Percentiles rank a stretch among this genome's conserved stretches.
These are phyloP conservation scores for Stromatinia cepivora DNA, from an alignment of 2,329 filamentous ascomycete genomes.

Conservation along the genomic window DNA sequence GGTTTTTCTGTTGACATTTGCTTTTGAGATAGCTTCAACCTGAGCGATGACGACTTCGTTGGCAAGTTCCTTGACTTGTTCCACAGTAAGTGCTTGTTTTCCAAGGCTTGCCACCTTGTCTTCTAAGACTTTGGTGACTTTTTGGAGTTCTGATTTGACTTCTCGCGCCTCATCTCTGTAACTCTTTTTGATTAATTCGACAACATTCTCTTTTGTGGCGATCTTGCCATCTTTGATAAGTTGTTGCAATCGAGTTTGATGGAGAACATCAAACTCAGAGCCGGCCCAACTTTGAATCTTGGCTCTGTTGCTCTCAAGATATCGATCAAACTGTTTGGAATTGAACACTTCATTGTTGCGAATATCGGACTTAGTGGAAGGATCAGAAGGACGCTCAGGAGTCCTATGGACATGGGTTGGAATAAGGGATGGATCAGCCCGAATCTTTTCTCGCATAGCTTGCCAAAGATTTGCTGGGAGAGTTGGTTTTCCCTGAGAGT, in stretches of 20 bases:
- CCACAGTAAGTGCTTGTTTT: conserved; percentile 23
- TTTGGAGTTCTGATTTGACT: conserved; percentile 30
- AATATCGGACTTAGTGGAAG: conserved; percentile 1
- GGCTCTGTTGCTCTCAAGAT: conserved; percentile 22
- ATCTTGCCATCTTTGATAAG: conserved; percentile 31
- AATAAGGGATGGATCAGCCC: conserved; percentile 39
- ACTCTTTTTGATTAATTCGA: conserved; percentile 92
- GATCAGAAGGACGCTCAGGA: not conserved
- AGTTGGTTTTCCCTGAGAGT: conserved; percentile 52
- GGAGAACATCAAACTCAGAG: conserved; percentile 29
- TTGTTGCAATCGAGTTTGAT: conserved; percentile 26
- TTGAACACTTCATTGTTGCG: not conserved
- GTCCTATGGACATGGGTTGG: not conserved
- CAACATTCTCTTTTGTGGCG: conserved; percentile 50
- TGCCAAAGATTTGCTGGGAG: conserved; percentile 65
- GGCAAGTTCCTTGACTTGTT: conserved; percentile 31
- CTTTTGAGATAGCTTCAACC: conserved; percentile 34
- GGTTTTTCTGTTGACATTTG: conserved; percentile 31
- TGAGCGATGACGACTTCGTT: conserved; percentile 30
- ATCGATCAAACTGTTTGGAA: conserved; percentile 22
- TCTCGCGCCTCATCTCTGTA: conserved; percentile 47
- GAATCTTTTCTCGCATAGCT: conserved; percentile 58
- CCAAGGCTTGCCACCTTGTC: conserved; percentile 27
- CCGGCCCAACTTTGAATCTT: conserved; percentile 22
- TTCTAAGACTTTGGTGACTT: conserved; percentile 28